Evolutionary conservation across 2,329 filamentous ascomycete genomes (phyloP), one percentile per base, ranked within the genome.

Genomic region (Xylaria sp.): DNA sequence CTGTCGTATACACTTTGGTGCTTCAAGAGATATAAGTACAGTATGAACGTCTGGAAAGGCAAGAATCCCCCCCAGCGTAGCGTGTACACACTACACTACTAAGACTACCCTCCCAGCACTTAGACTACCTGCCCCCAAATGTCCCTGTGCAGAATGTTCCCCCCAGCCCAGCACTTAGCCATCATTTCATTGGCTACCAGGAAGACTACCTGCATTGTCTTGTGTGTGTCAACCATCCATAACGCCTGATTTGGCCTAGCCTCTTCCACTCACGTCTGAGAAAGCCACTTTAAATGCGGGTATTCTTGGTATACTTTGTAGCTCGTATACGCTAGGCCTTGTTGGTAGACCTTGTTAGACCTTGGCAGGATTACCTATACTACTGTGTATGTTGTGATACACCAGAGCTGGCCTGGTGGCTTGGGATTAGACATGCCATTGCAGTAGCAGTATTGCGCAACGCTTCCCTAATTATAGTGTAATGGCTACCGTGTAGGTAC

Each of bases 201-300:
- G 46, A 61, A 51, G 61, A 64, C 66, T 68, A 62, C 46, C 62
- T 62, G 71, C 62, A 66, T 64, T 72, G 71, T 69, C 71, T 72
- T 67, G 68, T 72, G 58, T 71, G 71, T 71, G 68, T 64, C 70
- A 60, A 69, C 57, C 68, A 68, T 51, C 66, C 66, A 61, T 39
- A 15, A 56, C 65, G 52, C 61, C 65, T 62, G 23, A 64, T 72
- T 64, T 18, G 52, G 69, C 28, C 69, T 72, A 72, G 71, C 39
- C 62, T 61, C 57, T 57, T n/a, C 36, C 43, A 51, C 52, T 33
- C 43, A 25, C 39, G 52, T 41, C 64, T 59, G n/a, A 20, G 25
- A 65, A 46, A 57, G 55, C 67, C 52, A 56, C 54, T 62, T 49
- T 60, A 60, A 33, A 56, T 57, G 55, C 55, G 23, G 55, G 36